A percentile compares a stretch with the other conserved stretches of the same genome.
Evolutionary conservation across 331 rosid genomes (phyloP).

Genomic region (Cydonia oblonga): DNA sequence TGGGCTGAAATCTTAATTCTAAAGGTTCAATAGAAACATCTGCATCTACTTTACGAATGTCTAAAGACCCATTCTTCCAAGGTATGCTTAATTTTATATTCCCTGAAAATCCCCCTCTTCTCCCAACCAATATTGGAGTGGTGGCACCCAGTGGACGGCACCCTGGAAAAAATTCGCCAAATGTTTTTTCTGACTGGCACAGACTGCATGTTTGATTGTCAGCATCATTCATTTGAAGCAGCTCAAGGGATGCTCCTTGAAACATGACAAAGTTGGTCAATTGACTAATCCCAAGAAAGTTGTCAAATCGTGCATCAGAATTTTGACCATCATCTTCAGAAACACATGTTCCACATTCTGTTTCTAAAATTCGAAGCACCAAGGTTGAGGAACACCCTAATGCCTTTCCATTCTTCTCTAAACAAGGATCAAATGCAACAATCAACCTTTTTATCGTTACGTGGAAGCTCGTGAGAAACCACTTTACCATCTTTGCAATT

Average conservation of each 20-base stretch:
- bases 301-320: constrained; percentile 29
- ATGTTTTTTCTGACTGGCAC: constrained; percentile 18
- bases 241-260: constrained; percentile 64
- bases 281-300: constrained; percentile 68
- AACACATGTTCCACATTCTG: constrained; percentile 76
- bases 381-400: constrained; percentile 24
- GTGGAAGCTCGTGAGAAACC: constrained; percentile 79
- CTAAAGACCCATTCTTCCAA: constrained; percentile 93
- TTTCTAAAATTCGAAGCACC: constrained; percentile 70
- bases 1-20: constrained; percentile 64
- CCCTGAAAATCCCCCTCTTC: constrained; percentile 77
- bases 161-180: constrained; percentile 28
- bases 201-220: constrained; percentile 18
- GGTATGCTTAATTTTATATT: constrained; percentile 71
- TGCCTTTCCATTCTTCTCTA: constrained; percentile 26
- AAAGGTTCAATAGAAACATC: constrained; percentile 65
- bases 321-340: constrained; percentile 54
- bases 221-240: constrained; percentile 49
- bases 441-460: constrained; percentile 49
- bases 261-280: constrained; percentile 74
- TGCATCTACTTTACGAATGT: constrained; percentile 71
- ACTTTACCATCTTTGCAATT: constrained; percentile 77
- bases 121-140: constrained; percentile 50
- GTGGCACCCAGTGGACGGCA: constrained; percentile 27
- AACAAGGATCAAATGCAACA: constrained; percentile 70